phyloP scores from a whole-genome alignment of 331 rosid genomes.

The Prunus yedoensis region DNA sequence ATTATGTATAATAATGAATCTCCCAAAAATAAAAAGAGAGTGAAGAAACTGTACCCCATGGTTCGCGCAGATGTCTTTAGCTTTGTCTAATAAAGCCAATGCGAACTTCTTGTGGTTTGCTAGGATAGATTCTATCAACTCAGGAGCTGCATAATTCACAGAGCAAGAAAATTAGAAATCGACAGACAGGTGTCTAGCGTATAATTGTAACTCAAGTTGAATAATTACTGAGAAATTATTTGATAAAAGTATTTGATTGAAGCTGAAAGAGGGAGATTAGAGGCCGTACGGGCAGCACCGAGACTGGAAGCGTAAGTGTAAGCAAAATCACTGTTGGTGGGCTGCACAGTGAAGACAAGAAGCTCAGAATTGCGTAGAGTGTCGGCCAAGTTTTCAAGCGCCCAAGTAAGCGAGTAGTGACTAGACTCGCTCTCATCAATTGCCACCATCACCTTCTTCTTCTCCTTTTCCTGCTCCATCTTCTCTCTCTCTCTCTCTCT shows the following conservation, averaged over 20 bases:
- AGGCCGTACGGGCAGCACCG: constrained; percentile 30
- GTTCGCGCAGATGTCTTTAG: constrained; percentile 40
- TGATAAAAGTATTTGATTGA: too few relatives aligned
- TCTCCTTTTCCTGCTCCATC: constrained; percentile 25
- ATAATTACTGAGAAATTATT: too few relatives aligned
- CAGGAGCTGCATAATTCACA: constrained; percentile 24
- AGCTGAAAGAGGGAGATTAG: not conserved
- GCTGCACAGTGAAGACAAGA: constrained; percentile 42
- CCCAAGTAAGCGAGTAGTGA: constrained; percentile 48
- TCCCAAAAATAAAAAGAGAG: too few relatives aligned
- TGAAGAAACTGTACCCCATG: constrained; percentile 36
- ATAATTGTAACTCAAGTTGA: too few relatives aligned
- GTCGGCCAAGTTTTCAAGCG: constrained; percentile 35
- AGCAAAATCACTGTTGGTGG: constrained; percentile 15
- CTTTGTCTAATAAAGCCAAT: constrained; percentile 40
- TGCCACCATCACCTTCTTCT: constrained; percentile 53
- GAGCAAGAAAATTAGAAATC: not conserved
- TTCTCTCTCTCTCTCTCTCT: not conserved
- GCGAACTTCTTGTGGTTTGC: constrained; percentile 41
- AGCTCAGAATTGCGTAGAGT: constrained; percentile 31
- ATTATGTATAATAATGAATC: too few relatives aligned
- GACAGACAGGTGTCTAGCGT: too few relatives aligned
- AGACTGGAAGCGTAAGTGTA: constrained; percentile 23
- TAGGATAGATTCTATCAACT: constrained; percentile 29
- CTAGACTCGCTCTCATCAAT: constrained; percentile 49